phyloP scores from a whole-genome alignment of 2,329 filamentous ascomycete species.

The Hymenoscyphus salicellus region DNA sequence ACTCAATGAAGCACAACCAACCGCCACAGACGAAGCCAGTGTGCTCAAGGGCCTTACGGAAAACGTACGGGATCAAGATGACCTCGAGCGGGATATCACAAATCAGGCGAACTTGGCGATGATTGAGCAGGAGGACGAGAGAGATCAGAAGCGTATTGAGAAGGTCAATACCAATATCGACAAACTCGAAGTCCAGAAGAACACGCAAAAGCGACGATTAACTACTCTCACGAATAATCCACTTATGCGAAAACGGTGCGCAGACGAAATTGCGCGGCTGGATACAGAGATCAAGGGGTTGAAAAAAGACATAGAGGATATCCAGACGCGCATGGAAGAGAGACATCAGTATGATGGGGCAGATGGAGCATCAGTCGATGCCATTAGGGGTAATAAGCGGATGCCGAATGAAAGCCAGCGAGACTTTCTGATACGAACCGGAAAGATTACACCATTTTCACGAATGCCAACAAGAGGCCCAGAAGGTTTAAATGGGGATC shows the following conservation, averaged over 20 bases:
- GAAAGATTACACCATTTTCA: constrained; percentile 95
- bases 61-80: constrained; percentile 79
- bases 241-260: constrained; percentile 44
- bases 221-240: constrained; percentile 51
- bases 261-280: constrained; percentile 37
- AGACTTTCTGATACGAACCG: constrained; percentile 89
- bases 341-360: constrained; percentile 57
- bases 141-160: constrained; percentile 60
- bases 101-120: constrained; percentile 58
- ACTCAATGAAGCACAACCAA: constrained; percentile 13
- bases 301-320: constrained; percentile 73
- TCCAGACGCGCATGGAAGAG: constrained; percentile 75
- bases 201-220: constrained; percentile 55
- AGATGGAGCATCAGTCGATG: constrained; percentile 43
- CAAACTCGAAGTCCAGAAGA: constrained; percentile 64
- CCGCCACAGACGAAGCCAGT: constrained; percentile 32
- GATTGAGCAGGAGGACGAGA: constrained; percentile 60
- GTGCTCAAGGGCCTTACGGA: constrained; percentile 60
- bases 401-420: constrained; percentile 78
- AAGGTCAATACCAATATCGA: constrained; percentile 53
- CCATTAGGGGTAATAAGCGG: constrained; percentile 53
- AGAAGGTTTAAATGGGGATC: constrained; percentile 61
- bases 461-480: constrained; percentile 56
- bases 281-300: constrained; percentile 42
- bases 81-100: constrained; percentile 83